These are phyloP conservation scores for Wickerhamomyces canadensis DNA, from an alignment of 805 yeast species.

Conservation along the genomic window DNA sequence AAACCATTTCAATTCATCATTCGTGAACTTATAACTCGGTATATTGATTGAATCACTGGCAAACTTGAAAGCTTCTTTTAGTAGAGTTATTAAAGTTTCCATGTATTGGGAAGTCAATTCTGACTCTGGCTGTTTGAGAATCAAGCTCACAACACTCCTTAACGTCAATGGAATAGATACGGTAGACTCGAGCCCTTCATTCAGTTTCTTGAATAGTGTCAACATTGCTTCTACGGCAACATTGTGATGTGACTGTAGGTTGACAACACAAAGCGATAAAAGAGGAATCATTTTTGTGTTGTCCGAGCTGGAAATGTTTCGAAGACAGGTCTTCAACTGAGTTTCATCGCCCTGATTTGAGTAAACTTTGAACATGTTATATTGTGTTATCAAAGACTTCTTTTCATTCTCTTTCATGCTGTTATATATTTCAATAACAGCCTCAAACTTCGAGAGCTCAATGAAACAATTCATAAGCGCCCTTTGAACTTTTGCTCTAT, in stretches of 20 bases:
- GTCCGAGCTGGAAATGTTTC: slow-evolving; percentile 28
- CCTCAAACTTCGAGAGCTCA: slow-evolving; percentile 15
- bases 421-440: slow-evolving; percentile 19
- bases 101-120: slow-evolving; percentile 5
- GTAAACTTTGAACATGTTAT: slow-evolving; percentile 26
- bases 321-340: slow-evolving; percentile 23
- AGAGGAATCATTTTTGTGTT: slow-evolving; percentile 30
- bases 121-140: slow-evolving; percentile 22
- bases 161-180: slow-evolving; percentile 24
- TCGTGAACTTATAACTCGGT: slow-evolving; percentile 16
- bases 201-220: slow-evolving; percentile 22
- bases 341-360: slow-evolving; percentile 13
- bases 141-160: slow-evolving; percentile 27
- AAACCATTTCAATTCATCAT: slow-evolving; percentile 37
- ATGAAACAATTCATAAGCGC: slow-evolving; percentile 28
- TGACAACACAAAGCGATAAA: slow-evolving; percentile 27
- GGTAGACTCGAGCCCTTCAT: slow-evolving; percentile 9
- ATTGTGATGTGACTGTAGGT: slow-evolving; percentile 21
- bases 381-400: slow-evolving; percentile 26
- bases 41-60: slow-evolving; percentile 6
- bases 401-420: slow-evolving; percentile 21
- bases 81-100: slow-evolving; percentile 9
- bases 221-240: slow-evolving; percentile 24
- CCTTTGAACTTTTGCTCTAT: slow-evolving; percentile 32
- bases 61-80: slow-evolving; percentile 11